Percentiles rank a stretch among this genome's conserved stretches.
phyloP scores from a whole-genome alignment of 176 grass and related monocot genomes.

The Carex littledalei region DNA sequence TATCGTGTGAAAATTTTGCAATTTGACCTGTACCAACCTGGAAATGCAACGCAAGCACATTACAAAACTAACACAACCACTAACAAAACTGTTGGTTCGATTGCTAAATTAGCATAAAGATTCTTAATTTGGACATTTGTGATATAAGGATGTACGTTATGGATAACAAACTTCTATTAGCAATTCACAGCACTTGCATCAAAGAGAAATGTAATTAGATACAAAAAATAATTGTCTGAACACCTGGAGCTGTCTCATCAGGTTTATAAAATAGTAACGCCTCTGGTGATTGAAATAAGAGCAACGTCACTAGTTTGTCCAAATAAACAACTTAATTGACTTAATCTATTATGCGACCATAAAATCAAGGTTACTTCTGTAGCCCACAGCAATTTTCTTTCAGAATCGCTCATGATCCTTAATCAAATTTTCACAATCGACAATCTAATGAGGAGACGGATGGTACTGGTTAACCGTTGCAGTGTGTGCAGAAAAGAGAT shows the following conservation, averaged over 20 bases:
- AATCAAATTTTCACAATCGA: too few species aligned
- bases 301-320: not conserved
- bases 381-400: not conserved
- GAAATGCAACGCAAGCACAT: not conserved
- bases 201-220: not conserved
- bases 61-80: too few species aligned
- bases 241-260: not conserved
- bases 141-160: too few species aligned
- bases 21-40: not conserved
- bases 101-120: too few species aligned
- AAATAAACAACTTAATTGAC: not conserved
- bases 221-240: too few species aligned
- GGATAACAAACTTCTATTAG: too few species aligned
- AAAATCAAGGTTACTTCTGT: not conserved
- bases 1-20: not conserved
- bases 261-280: not conserved
- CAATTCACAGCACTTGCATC: not conserved
- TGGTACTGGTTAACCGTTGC: too few species aligned
- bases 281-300: not conserved
- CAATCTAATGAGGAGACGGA: too few species aligned
- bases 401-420: too few species aligned
- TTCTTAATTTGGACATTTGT: too few species aligned
- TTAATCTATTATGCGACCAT: not conserved
- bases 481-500: too few species aligned
- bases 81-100: too few species aligned